These are phyloP conservation scores for Apiotrichum mycotoxinovorans DNA, from an alignment of 1,284 basidiomycete species.

Conservation along the genomic window DNA sequence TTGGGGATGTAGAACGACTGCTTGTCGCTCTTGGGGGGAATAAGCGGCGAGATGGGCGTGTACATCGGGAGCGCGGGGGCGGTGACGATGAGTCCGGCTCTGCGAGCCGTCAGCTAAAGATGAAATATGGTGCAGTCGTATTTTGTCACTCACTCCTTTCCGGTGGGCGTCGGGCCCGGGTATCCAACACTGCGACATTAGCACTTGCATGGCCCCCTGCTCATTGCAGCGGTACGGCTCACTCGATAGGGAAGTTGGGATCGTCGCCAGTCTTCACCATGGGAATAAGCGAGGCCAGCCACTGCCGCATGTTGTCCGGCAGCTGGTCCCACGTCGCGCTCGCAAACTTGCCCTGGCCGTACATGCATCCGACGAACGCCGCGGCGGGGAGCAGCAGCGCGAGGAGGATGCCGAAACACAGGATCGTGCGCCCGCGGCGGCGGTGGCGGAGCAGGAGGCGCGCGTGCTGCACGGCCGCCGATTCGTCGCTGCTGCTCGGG, in stretches of 20 bases:
- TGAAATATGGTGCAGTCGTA: not conserved
- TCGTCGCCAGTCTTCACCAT: conserved; percentile 16
- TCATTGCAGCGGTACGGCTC: conserved; percentile 13
- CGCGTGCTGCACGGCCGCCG: not conserved
- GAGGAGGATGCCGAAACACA: conserved; percentile 30
- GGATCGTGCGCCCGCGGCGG: conserved; percentile 14
- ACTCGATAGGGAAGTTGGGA: conserved; percentile 46
- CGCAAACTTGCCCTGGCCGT: conserved; percentile 19
- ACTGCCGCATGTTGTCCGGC: conserved; percentile 35
- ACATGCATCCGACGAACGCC: conserved; percentile 23
- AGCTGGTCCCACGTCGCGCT: conserved; percentile 31
- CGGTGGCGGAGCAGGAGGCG: not conserved
- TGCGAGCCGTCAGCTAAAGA: conserved; percentile 18
- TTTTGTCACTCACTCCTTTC: conserved; percentile 65
- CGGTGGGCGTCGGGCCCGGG: conserved; percentile 76
- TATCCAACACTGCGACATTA: conserved; percentile 71
- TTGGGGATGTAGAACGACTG: conserved; percentile 47
- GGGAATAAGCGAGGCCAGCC: conserved; percentile 29
- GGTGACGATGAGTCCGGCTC: conserved; percentile 67
- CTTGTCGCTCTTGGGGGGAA: conserved; percentile 46
- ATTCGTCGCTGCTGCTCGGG: not conserved
- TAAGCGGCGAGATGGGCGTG: conserved; percentile 64
- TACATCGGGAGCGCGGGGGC: conserved; percentile 72
- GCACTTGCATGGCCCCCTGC: too few species aligned
- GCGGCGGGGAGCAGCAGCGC: conserved; percentile 27